A percentile compares a stretch with the other conserved stretches of the same genome.
Conservation (phyloP, 345 rosid genomes). For the Gossypium bickii region DNA sequence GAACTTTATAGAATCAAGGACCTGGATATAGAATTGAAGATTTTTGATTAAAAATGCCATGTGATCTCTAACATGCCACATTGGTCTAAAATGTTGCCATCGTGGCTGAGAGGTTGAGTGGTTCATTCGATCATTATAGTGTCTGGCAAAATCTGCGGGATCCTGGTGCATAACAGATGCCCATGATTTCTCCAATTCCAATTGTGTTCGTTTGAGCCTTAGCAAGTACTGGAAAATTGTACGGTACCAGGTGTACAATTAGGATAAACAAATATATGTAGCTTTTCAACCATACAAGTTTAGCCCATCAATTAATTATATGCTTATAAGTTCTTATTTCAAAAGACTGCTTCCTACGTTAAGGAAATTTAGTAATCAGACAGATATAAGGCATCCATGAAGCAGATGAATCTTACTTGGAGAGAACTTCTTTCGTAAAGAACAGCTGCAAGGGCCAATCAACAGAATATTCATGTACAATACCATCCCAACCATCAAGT, state of each 20-base stretch:
- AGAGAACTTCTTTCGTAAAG: constrained; percentile 90
- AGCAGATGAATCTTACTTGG: constrained; percentile 56
- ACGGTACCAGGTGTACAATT: constrained; percentile 53
- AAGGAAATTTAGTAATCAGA: background rate
- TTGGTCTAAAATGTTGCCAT: constrained; percentile 72
- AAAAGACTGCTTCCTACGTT: background rate
- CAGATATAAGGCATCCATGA: constrained; percentile 1
- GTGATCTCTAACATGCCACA: constrained; percentile 96
- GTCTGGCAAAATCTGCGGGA: constrained; percentile 70
- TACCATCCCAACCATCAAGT: constrained; percentile 92
- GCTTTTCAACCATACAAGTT: background rate
- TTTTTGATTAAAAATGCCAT: constrained; percentile 94
- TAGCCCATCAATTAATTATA: constrained; percentile 4
- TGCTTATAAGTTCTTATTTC: background rate
- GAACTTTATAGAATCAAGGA: constrained; percentile 11
- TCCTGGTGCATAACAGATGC: constrained; percentile 98
- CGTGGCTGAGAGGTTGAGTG: constrained; percentile 63
- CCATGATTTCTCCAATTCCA: constrained; percentile 99
- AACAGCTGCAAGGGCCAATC: constrained; percentile 97
- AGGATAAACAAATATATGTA: constrained; percentile 14
- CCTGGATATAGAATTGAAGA: constrained; percentile 98
- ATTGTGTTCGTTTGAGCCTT: constrained; percentile 82
- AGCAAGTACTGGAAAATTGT: constrained; percentile 83
- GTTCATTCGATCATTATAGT: constrained; percentile 44
- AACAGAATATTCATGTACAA: constrained; percentile 80